These are phyloP conservation scores for Acanthamoeba healyi DNA, from an alignment of 208 protist species.

Conservation along the genomic window DNA sequence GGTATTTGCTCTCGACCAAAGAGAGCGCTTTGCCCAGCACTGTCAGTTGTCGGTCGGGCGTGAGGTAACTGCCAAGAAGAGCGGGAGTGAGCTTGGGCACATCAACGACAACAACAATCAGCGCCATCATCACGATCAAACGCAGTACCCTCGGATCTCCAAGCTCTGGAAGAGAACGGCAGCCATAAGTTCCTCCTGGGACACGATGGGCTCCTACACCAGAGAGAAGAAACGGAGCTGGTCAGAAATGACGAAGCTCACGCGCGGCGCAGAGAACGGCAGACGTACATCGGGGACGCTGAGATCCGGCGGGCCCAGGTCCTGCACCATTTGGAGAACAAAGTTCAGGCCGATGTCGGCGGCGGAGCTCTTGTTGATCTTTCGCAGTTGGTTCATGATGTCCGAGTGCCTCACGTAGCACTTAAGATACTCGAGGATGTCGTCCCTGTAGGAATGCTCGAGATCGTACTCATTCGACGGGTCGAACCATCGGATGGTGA, in stretches of 20 bases:
- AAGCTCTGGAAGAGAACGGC: neutral
- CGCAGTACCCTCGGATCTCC: constrained; percentile 3
- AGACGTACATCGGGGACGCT: neutral
- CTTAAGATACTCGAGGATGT: constrained; percentile 13
- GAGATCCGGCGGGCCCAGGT: neutral
- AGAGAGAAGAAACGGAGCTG: neutral
- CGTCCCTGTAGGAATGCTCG: constrained; percentile 15
- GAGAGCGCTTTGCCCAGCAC: constrained; percentile 29
- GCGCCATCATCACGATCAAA: neutral
- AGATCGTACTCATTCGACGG: constrained; percentile 36
- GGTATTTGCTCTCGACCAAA: constrained; percentile 9
- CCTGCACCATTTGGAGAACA: constrained; percentile 7
- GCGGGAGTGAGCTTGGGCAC: neutral
- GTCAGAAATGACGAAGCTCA: neutral
- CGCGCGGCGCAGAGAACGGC: neutral
- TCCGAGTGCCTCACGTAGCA: neutral
- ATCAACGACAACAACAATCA: neutral
- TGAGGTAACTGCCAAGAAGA: neutral
- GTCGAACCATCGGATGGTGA: constrained; percentile 40
- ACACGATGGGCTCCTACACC: neutral
- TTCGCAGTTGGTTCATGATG: constrained; percentile 3
- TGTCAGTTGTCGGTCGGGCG: constrained; percentile 43
- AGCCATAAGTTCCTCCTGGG: constrained; percentile 28
- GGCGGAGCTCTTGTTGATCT: neutral
- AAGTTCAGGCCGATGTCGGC: constrained; percentile 39